A percentile compares a stretch with the other conserved stretches of the same genome.
These are phyloP conservation scores for Podaxis rugospora DNA, from an alignment of 768 basidiomycete genomes.

Conservation along the genomic window DNA sequence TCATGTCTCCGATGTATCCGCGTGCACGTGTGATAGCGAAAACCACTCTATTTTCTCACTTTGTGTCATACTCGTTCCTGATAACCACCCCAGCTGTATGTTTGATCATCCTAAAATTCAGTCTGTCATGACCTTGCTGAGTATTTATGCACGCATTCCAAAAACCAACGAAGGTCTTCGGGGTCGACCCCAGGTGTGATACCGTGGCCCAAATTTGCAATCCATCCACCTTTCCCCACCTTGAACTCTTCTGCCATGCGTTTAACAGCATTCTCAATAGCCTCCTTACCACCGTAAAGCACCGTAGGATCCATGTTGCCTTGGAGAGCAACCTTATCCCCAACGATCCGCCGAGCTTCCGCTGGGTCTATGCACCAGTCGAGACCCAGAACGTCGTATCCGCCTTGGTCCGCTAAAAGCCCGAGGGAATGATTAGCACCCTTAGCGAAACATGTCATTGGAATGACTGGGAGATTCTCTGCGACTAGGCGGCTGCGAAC, in stretches of 20 bases:
- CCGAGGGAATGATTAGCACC: slow-evolving; percentile 77
- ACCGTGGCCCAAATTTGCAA: slow-evolving; percentile 95
- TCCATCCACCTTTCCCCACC: slow-evolving; percentile 74
- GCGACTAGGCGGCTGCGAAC: slow-evolving; percentile 58
- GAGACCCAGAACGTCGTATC: slow-evolving; percentile 86
- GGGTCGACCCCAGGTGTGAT: slow-evolving; percentile 96
- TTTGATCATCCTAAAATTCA: neutral
- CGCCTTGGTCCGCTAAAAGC: slow-evolving; percentile 52
- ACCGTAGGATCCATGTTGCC: slow-evolving; percentile 92
- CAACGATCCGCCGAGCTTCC: slow-evolving; percentile 61
- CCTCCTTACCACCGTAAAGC: slow-evolving; percentile 79
- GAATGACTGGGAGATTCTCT: slow-evolving; percentile 52
- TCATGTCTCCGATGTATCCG: neutral
- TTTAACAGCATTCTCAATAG: slow-evolving; percentile 84
- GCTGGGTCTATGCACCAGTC: slow-evolving; percentile 88
- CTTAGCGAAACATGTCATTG: slow-evolving; percentile 94
- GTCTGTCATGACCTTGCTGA: slow-evolving; percentile 33
- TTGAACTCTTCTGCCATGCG: slow-evolving; percentile 78
- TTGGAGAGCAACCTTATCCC: slow-evolving; percentile 67
- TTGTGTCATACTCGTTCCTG: neutral
- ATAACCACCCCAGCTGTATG: neutral
- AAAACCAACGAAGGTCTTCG: slow-evolving; percentile 88
- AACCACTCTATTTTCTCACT: neutral
- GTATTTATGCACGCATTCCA: slow-evolving; percentile 85
- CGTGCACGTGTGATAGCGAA: neutral